phyloP scores from a whole-genome alignment of 2,329 filamentous ascomycete genomes.

The Paracoccidioides lutzii region DNA sequence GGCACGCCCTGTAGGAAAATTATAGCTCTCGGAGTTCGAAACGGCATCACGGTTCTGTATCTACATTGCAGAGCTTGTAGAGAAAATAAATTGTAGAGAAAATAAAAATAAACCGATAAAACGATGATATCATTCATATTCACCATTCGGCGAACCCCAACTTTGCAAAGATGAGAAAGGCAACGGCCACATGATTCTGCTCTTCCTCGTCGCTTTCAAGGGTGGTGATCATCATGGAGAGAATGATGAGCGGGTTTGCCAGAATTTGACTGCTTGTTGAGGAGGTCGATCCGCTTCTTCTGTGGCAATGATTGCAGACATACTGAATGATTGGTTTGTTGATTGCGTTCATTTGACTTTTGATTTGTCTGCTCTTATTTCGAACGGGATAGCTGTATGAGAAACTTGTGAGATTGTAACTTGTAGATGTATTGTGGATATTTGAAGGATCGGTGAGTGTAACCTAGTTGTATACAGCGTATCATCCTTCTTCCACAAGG shows the following conservation, averaged over 20 bases:
- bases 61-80: too few relatives aligned
- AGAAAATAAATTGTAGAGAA: too few relatives aligned
- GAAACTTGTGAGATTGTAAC: too few relatives aligned
- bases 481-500: too few relatives aligned
- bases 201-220: slow-evolving; percentile 22
- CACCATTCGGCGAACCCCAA: slow-evolving; percentile 36
- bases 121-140: slow-evolving; percentile 11
- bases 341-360: not conserved
- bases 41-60: too few relatives aligned
- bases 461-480: too few relatives aligned
- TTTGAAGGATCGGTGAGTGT: not conserved
- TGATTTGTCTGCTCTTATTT: not conserved
- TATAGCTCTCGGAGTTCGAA: too few relatives aligned
- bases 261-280: not conserved
- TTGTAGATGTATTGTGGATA: too few relatives aligned
- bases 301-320: not conserved
- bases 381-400: not conserved
- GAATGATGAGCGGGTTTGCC: not conserved
- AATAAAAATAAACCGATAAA: not conserved
- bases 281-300: not conserved
- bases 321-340: not conserved
- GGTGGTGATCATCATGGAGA: slow-evolving; percentile 9
- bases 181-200: slow-evolving; percentile 32
- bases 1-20: too few relatives aligned
- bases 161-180: slow-evolving; percentile 38